Conservation (phyloP, 2,329 filamentous ascomycete species). For the Graphilbum ipis-grandicollis region DNA sequence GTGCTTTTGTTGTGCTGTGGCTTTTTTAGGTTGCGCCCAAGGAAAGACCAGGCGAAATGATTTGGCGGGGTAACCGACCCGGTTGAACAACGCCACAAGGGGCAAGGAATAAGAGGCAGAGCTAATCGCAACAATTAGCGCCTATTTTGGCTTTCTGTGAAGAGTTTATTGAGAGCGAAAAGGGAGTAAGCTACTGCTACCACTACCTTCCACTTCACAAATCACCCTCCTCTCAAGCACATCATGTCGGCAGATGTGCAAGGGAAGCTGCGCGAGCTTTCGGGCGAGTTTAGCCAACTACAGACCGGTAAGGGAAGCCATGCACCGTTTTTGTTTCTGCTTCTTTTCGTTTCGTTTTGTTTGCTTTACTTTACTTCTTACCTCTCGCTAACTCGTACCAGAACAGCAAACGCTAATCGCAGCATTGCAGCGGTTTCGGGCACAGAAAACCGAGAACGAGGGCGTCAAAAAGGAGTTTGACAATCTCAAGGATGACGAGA, state of each 20-base stretch:
- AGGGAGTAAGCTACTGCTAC: too few relatives aligned
- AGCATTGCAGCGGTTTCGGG: conserved; percentile 79
- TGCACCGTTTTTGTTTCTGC: too few relatives aligned
- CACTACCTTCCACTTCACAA: too few relatives aligned
- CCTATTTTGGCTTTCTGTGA: too few relatives aligned
- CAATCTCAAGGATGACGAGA: conserved; percentile 60
- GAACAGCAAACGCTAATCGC: conserved; percentile 64
- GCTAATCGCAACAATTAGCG: too few relatives aligned
- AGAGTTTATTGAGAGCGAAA: too few relatives aligned
- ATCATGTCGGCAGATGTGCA: conserved; percentile 46
- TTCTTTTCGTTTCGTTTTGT: too few relatives aligned
- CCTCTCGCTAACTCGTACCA: conserved; percentile 20
- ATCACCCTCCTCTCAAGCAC: too few relatives aligned
- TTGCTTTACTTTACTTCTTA: too few relatives aligned
- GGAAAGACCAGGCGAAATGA: background rate
- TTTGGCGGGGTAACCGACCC: conserved; percentile 24
- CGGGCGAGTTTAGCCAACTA: conserved; percentile 73
- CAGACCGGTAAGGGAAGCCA: conserved; percentile 60
- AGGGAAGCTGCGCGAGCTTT: conserved; percentile 62
- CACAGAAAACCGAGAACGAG: conserved; percentile 83
- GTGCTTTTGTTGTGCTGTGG: background rate
- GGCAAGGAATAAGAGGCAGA: too few relatives aligned
- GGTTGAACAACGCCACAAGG: too few relatives aligned
- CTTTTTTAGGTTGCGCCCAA: conserved; percentile 7
- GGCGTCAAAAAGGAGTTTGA: conserved; percentile 85